Evolutionary conservation across 2,329 filamentous ascomycete species (phyloP).

Genomic region (Fusarium mangiferae): DNA sequence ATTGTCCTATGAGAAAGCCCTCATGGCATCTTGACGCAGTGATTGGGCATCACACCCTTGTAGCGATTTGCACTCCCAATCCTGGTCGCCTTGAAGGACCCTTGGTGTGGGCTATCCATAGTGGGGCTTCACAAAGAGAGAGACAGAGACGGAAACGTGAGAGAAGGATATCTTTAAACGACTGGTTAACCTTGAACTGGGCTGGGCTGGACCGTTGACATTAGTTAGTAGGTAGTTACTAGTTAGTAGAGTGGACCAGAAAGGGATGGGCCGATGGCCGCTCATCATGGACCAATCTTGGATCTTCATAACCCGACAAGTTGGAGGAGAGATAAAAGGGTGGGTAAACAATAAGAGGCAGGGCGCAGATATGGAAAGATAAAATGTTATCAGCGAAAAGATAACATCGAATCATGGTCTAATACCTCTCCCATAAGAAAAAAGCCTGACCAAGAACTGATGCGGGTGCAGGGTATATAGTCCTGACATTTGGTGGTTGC

Average conservation of each 20-base stretch:
- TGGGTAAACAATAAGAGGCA: conserved; percentile 25
- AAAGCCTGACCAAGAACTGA: conserved; percentile 39
- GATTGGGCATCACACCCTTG: conserved; percentile 52
- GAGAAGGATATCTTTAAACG: neutral
- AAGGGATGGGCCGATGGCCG: conserved; percentile 41
- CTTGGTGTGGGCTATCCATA: conserved; percentile 10
- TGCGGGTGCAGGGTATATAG: conserved; percentile 37
- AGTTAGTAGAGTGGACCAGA: conserved; percentile 33
- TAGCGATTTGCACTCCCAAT: conserved; percentile 40
- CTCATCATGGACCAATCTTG: conserved; percentile 29
- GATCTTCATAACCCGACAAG: conserved; percentile 9
- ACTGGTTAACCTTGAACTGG: conserved; percentile 19
- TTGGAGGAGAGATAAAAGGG: conserved; percentile 2
- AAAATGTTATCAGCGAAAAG: neutral
- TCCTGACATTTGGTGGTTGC: conserved; percentile 22
- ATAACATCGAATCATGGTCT: conserved; percentile 13
- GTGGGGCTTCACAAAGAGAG: conserved; percentile 27
- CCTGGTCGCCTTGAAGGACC: conserved; percentile 28
- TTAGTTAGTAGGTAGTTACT: neutral
- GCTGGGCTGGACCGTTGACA: conserved; percentile 32
- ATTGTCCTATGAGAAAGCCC: conserved; percentile 47
- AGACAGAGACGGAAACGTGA: neutral
- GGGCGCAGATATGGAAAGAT: conserved; percentile 15
- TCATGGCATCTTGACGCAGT: conserved; percentile 37
- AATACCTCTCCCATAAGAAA: conserved; percentile 4